Conservation (phyloP, 1,284 basidiomycete species). For the Puccinia novopanici region DNA sequence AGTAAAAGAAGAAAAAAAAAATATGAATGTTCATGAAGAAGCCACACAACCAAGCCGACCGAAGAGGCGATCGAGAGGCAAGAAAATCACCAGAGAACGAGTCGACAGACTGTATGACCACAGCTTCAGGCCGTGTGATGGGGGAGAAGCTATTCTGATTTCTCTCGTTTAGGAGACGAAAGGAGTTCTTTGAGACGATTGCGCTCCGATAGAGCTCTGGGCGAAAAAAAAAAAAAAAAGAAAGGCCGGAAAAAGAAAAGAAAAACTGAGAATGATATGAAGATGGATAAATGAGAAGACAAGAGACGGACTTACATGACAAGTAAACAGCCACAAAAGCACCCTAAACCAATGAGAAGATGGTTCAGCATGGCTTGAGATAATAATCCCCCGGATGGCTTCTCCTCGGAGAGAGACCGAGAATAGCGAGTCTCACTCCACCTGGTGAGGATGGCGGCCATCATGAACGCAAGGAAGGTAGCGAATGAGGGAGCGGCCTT, state of each 20-base stretch:
- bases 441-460: conserved; percentile 19
- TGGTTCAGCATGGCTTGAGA: conserved; percentile 4
- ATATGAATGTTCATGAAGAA: too few species aligned
- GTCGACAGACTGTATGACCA: too few species aligned
- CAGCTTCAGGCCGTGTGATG: too few species aligned
- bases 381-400: neutral
- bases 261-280: neutral
- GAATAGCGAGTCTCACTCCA: conserved; percentile 26
- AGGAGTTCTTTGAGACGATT: neutral
- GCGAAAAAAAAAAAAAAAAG: neutral
- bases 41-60: too few species aligned
- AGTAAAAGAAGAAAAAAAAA: too few species aligned
- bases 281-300: neutral
- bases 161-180: neutral
- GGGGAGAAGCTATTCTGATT: neutral
- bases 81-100: too few species aligned
- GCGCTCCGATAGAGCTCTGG: neutral
- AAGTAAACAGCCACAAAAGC: neutral
- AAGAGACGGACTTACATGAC: conserved; percentile 9
- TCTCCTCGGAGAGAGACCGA: neutral
- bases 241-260: too few species aligned
- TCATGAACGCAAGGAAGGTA: neutral
- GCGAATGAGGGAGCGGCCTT: neutral
- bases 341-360: neutral
- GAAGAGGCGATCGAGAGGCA: too few species aligned